phyloP scores from a whole-genome alignment of 257 asterid species.

The Gentiana dahurica region DNA sequence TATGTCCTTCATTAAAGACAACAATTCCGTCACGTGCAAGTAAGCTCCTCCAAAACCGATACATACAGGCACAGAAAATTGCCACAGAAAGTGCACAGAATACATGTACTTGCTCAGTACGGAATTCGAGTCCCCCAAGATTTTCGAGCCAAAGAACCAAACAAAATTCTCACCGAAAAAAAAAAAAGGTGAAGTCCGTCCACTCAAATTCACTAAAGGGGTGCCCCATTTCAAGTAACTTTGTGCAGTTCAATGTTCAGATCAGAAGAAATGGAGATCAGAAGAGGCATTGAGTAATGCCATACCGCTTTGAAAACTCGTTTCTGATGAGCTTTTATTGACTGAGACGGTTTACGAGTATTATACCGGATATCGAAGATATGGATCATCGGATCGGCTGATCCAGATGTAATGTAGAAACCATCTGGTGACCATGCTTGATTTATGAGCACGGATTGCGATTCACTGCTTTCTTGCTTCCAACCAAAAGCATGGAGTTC shows the following conservation, averaged over 20 bases:
- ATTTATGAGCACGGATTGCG: constrained; percentile 81
- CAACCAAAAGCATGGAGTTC: constrained; percentile 71
- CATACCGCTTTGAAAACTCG: constrained; percentile 91
- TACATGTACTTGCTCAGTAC: too few relatives aligned
- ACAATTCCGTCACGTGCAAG: too few relatives aligned
- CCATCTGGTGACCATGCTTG: constrained; percentile 98
- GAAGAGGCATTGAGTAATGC: constrained; percentile 69
- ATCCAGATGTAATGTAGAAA: constrained; percentile 64
- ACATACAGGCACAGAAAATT: too few relatives aligned
- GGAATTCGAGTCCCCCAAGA: too few relatives aligned
- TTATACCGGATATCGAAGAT: constrained; percentile 73
- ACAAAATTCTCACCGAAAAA: background rate
- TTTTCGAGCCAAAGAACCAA: too few relatives aligned
- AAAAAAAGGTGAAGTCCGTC: background rate
- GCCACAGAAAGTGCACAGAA: too few relatives aligned
- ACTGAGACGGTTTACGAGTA: constrained; percentile 53
- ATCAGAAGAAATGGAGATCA: constrained; percentile 88
- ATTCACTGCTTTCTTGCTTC: constrained; percentile 79
- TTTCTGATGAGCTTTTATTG: constrained; percentile 71
- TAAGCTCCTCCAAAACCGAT: too few relatives aligned
- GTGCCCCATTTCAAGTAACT: constrained; percentile 10
- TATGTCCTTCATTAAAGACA: too few relatives aligned
- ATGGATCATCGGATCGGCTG: constrained; percentile 81
- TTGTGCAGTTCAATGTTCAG: constrained; percentile 68
- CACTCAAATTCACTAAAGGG: background rate